phyloP scores from a whole-genome alignment of 73 alveolate genomes.

The Paramecium primaurelia region DNA sequence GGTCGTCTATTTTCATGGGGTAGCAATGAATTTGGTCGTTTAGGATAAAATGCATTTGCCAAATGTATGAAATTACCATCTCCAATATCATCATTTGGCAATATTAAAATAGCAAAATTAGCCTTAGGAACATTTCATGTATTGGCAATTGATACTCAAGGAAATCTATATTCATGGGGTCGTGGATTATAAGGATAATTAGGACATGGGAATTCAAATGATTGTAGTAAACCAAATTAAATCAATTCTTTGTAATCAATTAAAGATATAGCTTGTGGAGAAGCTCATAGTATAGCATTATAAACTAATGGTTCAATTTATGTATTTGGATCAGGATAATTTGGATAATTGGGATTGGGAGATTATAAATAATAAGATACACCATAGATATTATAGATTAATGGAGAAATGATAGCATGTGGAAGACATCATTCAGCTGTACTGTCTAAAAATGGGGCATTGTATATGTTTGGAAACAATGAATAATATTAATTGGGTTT shows the following conservation, averaged over 20 bases:
- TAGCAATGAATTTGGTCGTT: conserved; percentile 11
- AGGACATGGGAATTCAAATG: background rate
- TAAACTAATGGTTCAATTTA: background rate
- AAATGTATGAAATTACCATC: background rate
- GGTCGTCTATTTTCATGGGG: conserved; percentile 46
- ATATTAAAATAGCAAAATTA: background rate
- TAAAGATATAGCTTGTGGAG: background rate
- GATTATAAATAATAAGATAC: conserved; percentile 26
- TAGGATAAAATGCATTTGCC: background rate
- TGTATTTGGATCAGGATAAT: conserved; percentile 1
- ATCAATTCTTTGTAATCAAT: background rate
- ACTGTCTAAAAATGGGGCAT: background rate
- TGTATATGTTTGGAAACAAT: background rate
- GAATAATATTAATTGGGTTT: background rate
- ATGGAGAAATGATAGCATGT: background rate
- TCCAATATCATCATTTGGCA: background rate
- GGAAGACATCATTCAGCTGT: background rate
- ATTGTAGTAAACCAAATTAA: background rate
- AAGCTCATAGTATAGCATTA: background rate
- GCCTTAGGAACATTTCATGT: conserved; percentile 34
- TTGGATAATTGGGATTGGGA: conserved; percentile 32
- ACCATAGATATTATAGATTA: background rate
- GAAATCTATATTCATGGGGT: conserved; percentile 35
- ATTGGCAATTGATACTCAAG: background rate
- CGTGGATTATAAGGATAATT: conserved; percentile 34